Evolutionary conservation across 345 rosid species (phyloP), one percentile per base, ranked within the genome.

Genomic region (Streptanthus diversifolius): DNA sequence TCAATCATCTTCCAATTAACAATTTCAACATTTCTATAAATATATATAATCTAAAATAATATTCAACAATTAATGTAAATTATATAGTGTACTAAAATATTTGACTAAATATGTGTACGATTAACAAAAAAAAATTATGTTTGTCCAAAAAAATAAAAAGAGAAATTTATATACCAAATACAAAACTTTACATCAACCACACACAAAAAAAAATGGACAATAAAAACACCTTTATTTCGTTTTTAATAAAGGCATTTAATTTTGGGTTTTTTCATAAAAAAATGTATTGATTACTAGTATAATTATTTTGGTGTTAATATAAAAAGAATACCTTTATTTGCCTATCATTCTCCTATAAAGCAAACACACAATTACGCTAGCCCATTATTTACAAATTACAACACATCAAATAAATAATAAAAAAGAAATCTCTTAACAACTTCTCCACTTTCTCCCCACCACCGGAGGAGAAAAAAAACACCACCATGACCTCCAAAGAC

Each of bases 401-500:
- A n/a, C 59, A 65, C 48, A 35, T 7, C 49, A 63, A 13, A 35
- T 0, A 12, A 39, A 29, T 12, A 18, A 11, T 12, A 1, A 8
- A 11, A 18, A 27, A 60, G n/a, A 48, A 19, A n/a, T n/a, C 72
- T 73, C 67, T 48, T 66, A 66, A 59, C 78, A 48, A 74, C 39
- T 67, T 41, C 19, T 51, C 78, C 73, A 68, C 49, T 32, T 30
- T 60, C 49, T 52, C 73, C 8, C 51, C 48, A 52, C 70, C 72
- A 27, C 39, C 75, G 66, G 57, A 45, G 36, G 19, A 33, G 33
- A 33, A 53, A 30, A 30, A n/a, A 41, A 2, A 17, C 54, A 37
- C 74, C 68, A 61, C 54, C 56, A 90, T 90, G 96, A 82, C 88
- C 45, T 27, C 7, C 5, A 81, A 82, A 66, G 71, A 51, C 48